Evolutionary conservation across 306 rosid genomes (phyloP).

Genomic region (Corylus heterophylla): DNA sequence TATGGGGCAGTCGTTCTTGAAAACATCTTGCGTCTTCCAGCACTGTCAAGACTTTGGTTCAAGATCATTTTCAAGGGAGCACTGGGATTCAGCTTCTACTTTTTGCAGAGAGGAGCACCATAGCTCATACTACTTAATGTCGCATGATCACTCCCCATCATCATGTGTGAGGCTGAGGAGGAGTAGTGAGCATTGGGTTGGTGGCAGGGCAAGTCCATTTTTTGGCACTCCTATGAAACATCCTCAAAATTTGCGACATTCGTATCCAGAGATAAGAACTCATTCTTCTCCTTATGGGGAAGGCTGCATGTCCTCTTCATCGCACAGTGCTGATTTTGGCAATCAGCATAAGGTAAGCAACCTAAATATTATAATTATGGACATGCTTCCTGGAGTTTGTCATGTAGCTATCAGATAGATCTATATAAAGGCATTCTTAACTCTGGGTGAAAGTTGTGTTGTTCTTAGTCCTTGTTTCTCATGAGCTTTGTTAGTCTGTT

Average conservation of each 20-base stretch:
- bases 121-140: slow-evolving; percentile 35
- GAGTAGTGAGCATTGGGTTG: slow-evolving; percentile 39
- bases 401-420: neutral
- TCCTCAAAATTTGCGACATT: slow-evolving; percentile 32
- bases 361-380: neutral
- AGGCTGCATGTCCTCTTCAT: slow-evolving; percentile 29
- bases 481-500: neutral
- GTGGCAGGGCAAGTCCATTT: slow-evolving; percentile 32
- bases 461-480: neutral
- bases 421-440: neutral
- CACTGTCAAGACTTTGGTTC: slow-evolving; percentile 29
- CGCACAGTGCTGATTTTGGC: slow-evolving; percentile 25
- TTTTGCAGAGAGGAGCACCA: slow-evolving; percentile 49
- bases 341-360: slow-evolving; percentile 29
- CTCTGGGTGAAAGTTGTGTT: neutral
- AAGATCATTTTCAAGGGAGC: slow-evolving; percentile 22
- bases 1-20: slow-evolving; percentile 28
- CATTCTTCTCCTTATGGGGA: slow-evolving; percentile 27
- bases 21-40: slow-evolving; percentile 40
- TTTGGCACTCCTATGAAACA: slow-evolving; percentile 24
- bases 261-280: slow-evolving; percentile 36
- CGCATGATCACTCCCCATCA: slow-evolving; percentile 40
- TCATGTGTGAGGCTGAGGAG: slow-evolving; percentile 37
- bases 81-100: slow-evolving; percentile 25
- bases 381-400: neutral